Conservation (phyloP, 768 basidiomycete genomes). For the Cyathus striatus region DNA sequence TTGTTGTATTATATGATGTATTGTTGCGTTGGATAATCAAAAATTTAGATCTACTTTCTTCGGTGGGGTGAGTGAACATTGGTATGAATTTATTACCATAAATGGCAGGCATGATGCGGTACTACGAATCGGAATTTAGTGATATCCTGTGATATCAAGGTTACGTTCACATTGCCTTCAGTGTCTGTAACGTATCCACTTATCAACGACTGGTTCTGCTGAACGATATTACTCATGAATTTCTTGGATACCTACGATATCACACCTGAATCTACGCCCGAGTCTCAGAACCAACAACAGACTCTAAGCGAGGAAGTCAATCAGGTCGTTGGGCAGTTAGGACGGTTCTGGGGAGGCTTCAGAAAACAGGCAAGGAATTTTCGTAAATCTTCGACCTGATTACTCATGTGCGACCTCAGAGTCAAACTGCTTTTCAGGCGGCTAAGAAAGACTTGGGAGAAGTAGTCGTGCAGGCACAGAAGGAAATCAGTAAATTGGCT, state of each 20-base stretch:
- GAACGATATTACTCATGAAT: no score
- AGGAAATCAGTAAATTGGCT: slow-evolving; percentile 62
- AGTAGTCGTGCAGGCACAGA: slow-evolving; percentile 77
- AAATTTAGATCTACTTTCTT: no score
- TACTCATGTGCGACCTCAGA: slow-evolving; percentile 31
- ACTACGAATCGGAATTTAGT: no score
- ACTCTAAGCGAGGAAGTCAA: slow-evolving; percentile 83
- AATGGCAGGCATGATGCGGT: no score
- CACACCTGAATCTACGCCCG: slow-evolving; percentile 40
- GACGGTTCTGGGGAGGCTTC: slow-evolving; percentile 87
- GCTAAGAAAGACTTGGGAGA: slow-evolving; percentile 70
- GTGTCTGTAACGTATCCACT: no score
- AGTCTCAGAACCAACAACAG: slow-evolving; percentile 37
- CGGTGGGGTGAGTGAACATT: no score
- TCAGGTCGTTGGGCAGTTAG: slow-evolving; percentile 84
- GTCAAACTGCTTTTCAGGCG: slow-evolving; percentile 60
- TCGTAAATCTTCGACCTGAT: no score
- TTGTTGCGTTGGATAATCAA: not conserved
- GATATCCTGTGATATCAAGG: no score
- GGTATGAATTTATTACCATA: no score
- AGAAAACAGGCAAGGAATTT: slow-evolving; percentile 67
- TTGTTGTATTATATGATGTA: slow-evolving; percentile 2
- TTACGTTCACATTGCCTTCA: no score
- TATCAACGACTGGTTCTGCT: no score
- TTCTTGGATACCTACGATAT: slow-evolving; percentile 70